Evolutionary conservation across 805 yeast genomes (phyloP), one percentile per base, ranked within the genome.

Genomic region (Teunomyces aglyptinius): DNA sequence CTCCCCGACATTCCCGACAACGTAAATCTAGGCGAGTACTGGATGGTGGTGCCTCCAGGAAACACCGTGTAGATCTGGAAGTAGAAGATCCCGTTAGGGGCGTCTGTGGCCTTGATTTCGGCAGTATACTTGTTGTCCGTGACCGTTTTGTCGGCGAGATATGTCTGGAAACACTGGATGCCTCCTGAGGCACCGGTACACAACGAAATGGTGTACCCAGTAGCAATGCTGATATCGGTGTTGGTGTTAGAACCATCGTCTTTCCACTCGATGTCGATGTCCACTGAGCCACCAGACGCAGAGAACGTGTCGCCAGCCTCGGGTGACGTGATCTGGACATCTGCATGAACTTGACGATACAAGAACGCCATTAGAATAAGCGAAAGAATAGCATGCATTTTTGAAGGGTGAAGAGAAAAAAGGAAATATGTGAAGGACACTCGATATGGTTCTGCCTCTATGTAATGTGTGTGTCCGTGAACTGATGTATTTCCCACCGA

Each of bases 1-100:
- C 82, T 44, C 36, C 97, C 97, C 0, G 82, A 67, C 95, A 92
- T 86, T 8, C 84, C 89, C 0, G 73, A 62, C 49, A 92, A 68
- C 22, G 62, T 49, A 68, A 91, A 85, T 57, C 96, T 71, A 32
- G 77, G 74, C 4, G 90, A 62, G 64, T 89, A 89, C 60, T 83
- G 86, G 53, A 81, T 76, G 56, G 68, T 71, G 28, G 78, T 80
- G 5, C 68, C 70, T 22, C 58, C 54, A 2, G 62, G 47, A 46
- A 67, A 70, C 7, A 55, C 48, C 1, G 89, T 79, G 51, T 75
- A 78, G 27, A 90, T 62, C 69, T 92, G 97, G 52, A 92, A 63
- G 63, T 70, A 88, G 65, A 79, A 92, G 49, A 66, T 65, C 26
- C 99, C 99, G 58, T 76, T 63, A 2, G 81, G 81, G 31, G 80